Evolutionary conservation across 139 green algal genomes (phyloP).

Genomic region (Tetraselmis chui): DNA sequence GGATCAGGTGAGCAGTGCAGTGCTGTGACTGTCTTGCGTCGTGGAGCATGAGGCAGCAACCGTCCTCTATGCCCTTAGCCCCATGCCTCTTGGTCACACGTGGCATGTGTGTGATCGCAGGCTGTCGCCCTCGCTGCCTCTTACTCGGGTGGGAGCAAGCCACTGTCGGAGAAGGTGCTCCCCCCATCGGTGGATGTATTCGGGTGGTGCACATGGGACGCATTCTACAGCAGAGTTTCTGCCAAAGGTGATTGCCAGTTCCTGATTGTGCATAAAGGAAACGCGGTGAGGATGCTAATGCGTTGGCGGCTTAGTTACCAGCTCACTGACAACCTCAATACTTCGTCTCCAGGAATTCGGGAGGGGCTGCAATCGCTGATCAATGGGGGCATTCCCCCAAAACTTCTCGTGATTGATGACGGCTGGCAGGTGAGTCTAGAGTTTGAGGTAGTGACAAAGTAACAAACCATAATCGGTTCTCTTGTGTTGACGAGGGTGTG

Average conservation of each 20-base stretch:
- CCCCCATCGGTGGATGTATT: constrained; percentile 82
- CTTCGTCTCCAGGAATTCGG: constrained; percentile 21
- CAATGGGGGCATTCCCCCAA: constrained; percentile 44
- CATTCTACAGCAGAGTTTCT: constrained; percentile 89
- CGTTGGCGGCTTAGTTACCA: too few relatives aligned
- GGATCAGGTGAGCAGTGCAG: neutral
- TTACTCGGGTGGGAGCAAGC: constrained; percentile 54
- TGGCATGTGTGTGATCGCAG: neutral
- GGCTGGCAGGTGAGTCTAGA: neutral
- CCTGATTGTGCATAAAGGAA: neutral
- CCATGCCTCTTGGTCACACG: too few relatives aligned
- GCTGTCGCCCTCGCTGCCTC: constrained; percentile 55
- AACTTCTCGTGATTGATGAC: constrained; percentile 75
- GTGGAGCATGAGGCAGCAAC: too few relatives aligned
- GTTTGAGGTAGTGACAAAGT: too few relatives aligned
- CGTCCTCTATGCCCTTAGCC: too few relatives aligned
- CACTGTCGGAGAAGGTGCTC: constrained; percentile 54
- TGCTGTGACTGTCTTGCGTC: too few relatives aligned
- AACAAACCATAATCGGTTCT: too few relatives aligned
- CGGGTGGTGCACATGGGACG: constrained; percentile 96
- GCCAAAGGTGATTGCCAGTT: constrained; percentile 19
- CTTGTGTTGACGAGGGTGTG: too few relatives aligned
- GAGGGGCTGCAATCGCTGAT: constrained; percentile 60
- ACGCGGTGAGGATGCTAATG: too few relatives aligned
- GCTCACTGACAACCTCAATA: too few relatives aligned